Percentiles rank a stretch among this genome's conserved stretches.
Evolutionary conservation across 2,329 filamentous ascomycete genomes (phyloP).

Genomic region (Epichloe elymi): DNA sequence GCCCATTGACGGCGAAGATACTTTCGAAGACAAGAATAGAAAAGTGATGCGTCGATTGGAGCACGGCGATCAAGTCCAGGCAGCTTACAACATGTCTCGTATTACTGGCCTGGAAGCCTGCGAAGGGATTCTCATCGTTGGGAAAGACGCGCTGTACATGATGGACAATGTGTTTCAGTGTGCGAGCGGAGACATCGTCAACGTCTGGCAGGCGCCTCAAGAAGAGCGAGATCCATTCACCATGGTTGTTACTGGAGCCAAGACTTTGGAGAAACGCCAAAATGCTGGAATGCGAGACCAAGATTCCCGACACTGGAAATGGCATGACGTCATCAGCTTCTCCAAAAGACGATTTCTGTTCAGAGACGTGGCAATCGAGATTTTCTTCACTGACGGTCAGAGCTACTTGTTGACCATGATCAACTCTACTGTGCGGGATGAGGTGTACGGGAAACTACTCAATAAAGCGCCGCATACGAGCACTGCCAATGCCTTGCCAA

Average conservation of each 20-base stretch:
- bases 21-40: slow-evolving; percentile 93
- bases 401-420: slow-evolving; percentile 87
- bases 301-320: slow-evolving; percentile 81
- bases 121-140: slow-evolving; percentile 85
- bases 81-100: slow-evolving; percentile 88
- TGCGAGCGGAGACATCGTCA: slow-evolving; percentile 89
- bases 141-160: slow-evolving; percentile 84
- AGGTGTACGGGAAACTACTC: slow-evolving; percentile 64
- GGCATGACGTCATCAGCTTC: slow-evolving; percentile 87
- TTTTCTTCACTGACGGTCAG: slow-evolving; percentile 93
- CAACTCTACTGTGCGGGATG: slow-evolving; percentile 60
- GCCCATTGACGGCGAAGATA: slow-evolving; percentile 57
- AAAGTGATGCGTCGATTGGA: slow-evolving; percentile 94
- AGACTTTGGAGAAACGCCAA: slow-evolving; percentile 46
- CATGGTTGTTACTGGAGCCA: slow-evolving; percentile 69
- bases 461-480: slow-evolving; percentile 70
- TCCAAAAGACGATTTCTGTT: slow-evolving; percentile 94
- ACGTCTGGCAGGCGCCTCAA: slow-evolving; percentile 81
- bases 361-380: slow-evolving; percentile 88
- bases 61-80: slow-evolving; percentile 80
- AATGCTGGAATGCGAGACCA: slow-evolving; percentile 49
- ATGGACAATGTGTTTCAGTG: slow-evolving; percentile 95
- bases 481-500: slow-evolving; percentile 53
- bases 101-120: slow-evolving; percentile 88
- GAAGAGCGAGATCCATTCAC: slow-evolving; percentile 94